Base-by-base conservation (phyloP, 495 filamentous ascomycete species). In the Penicillium simplicissimum region DNA sequence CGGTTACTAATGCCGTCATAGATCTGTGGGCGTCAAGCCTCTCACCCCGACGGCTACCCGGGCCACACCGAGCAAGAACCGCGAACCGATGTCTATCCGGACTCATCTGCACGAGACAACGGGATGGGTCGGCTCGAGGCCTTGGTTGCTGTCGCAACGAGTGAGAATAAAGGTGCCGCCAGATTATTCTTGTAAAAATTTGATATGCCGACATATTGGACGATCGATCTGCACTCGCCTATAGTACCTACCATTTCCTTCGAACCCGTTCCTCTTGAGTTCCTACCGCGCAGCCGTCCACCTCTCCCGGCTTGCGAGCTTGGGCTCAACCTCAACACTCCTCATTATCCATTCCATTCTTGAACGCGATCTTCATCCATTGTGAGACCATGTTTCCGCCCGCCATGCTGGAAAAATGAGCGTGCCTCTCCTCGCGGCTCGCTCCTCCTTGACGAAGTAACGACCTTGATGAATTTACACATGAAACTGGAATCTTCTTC, bases 81-180 rank as follows among this genome's bases (percentile, higher is more conserved):
- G 35, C 65, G 77, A 38, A 54, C 74, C 49, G 70, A 69, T 17
- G 57, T 74, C 15, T 76, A 74, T 45, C 52, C 71, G 19, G 68
- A 72, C 55, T 60, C 71, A 1, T 61, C 73, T 36, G 65, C 66
- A 21, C 64, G 69, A 31, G 67, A 72, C 62, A 78, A 73, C 49
- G 83, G 83, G 51, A 89, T 93, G 86, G 82, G 84, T 55, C 80
- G 90, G 14, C 76, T 97, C 23, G 90, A 97, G 59, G 90, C 91
- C 15, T 83, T 97, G 34, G 93, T 96, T 28, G 93, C 93, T 3
- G 92, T 95, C 57, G 93, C 93, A 9, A 95, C 93, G 3, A 90
- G 89, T 60, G 90, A 96, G 69, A 87, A 90, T 45, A 85, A 88
- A 47, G 82, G 81, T 19, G 79, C 84, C 0, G 75, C 85, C 8